Evolutionary conservation across 306 rosid genomes (phyloP).

Genomic region (Gillenia trifoliata): DNA sequence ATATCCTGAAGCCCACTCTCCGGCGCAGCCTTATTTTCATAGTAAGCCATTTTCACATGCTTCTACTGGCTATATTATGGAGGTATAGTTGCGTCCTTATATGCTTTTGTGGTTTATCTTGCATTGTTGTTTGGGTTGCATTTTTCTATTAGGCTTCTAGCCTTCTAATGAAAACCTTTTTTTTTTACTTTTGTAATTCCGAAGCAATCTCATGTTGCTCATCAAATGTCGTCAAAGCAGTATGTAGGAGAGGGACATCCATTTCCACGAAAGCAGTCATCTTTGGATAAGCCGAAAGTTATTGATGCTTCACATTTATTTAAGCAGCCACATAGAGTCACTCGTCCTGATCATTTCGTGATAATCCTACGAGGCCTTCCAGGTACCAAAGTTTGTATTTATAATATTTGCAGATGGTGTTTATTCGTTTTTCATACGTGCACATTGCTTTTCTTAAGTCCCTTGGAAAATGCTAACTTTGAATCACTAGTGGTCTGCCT

Average conservation of each 20-base stretch:
- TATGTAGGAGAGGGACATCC: conserved; percentile 29
- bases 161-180: not conserved
- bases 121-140: conserved; percentile 2
- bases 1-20: conserved; percentile 34
- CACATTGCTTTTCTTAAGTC: not conserved
- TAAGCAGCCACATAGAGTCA: conserved; percentile 56
- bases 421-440: not conserved
- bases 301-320: conserved; percentile 57
- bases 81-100: conserved; percentile 37
- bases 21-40: conserved; percentile 47
- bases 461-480: not conserved
- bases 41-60: conserved; percentile 41
- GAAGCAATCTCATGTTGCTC: conserved; percentile 27
- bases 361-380: conserved; percentile 91
- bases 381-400: conserved; percentile 35
- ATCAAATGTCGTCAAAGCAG: conserved; percentile 23
- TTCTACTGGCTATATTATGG: conserved; percentile 40
- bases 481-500: not conserved
- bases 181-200: not conserved
- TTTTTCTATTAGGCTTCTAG: not conserved
- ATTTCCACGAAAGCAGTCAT: conserved; percentile 27
- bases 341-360: conserved; percentile 89
- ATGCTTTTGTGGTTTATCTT: conserved; percentile 2
- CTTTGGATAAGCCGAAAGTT: conserved; percentile 37
- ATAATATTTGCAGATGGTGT: not conserved